Evolutionary conservation across 371 early-diverging fungal genomes (phyloP).

Genomic region (Gilbertella persicaria): DNA sequence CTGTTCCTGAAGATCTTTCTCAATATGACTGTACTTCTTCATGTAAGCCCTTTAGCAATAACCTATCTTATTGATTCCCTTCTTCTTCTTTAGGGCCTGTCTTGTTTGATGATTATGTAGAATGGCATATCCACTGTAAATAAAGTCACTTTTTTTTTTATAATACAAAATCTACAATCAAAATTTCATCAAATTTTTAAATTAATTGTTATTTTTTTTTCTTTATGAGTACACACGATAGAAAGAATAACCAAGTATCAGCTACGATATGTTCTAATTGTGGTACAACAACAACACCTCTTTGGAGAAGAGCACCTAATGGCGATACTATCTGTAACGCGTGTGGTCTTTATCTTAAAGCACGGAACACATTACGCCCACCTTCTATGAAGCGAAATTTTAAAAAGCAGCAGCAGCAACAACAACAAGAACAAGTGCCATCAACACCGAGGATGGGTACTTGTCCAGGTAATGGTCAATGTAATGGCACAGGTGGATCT

Average conservation of each 20-base stretch:
- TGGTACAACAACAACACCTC: constrained; percentile 82
- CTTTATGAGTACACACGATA: neutral
- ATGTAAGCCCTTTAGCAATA: constrained; percentile 29
- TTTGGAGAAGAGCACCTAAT: constrained; percentile 88
- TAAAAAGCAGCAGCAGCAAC: constrained; percentile 14
- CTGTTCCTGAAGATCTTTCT: constrained; percentile 31
- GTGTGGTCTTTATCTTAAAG: constrained; percentile 77
- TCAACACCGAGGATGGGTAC: constrained; percentile 39
- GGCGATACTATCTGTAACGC: constrained; percentile 91
- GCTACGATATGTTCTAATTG: constrained; percentile 77
- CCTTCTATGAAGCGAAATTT: constrained; percentile 51
- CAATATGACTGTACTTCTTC: constrained; percentile 41
- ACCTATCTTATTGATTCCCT: neutral
- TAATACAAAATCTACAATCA: constrained; percentile 16
- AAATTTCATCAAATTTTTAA: neutral
- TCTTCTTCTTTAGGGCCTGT: constrained; percentile 37
- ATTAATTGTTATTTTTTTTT: neutral
- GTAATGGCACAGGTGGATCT: constrained; percentile 78
- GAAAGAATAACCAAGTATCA: constrained; percentile 17
- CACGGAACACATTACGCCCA: constrained; percentile 44
- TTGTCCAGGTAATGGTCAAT: constrained; percentile 81
- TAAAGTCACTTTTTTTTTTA: constrained; percentile 1
- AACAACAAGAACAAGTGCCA: constrained; percentile 8
- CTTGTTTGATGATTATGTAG: constrained; percentile 45
- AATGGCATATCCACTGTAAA: too few species aligned